Base-by-base conservation (phyloP, 2,329 filamentous ascomycete genomes). In the Ophiostoma australiae region DNA sequence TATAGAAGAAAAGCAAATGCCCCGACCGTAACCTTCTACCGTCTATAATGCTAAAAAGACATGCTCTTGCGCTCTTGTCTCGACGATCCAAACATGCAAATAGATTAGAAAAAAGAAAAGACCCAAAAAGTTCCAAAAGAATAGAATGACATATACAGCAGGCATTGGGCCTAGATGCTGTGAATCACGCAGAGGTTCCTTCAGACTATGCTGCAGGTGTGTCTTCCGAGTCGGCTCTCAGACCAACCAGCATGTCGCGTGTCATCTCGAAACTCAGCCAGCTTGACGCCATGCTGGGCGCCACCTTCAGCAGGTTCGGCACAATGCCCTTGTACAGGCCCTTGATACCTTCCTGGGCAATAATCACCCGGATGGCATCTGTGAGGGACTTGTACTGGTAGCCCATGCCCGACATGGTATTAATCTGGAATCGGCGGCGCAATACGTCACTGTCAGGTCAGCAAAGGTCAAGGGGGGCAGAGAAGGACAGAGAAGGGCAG, bases 341-440 rank as follows among this genome's bases (percentile, higher is more conserved):
- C 72, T 85, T 85, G 70, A 94, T 55, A 39, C 95, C 95, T 81
- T 99, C 95, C 76, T 97, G 89, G 67, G 86, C 81, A 70, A 97
- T 80, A 76, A 99, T 99, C 69, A 91, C 88, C 69, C 84, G 87
- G 74, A 99, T 83, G 3, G 95, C 95, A 78, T 97, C 93, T 73
- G 88, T 85, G 63, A 99, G 90, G 7, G 90, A 91, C 77, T 91
- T 93, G 83, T 99, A 99, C 79, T 94, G 89, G 81, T 97, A 98
- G 69, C 95, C 95, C 89, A 99, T 94, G 69, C 95, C 95, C 67
- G 91, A 93, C 95, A 99, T 99, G 70, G 95, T 97, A 81, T 99
- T 99, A 82, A 99, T 95, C 79, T 99, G 95, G 80, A 99, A 99
- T 69, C 95, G 88, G 72, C 95, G 89, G 41, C 95, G 91, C 70